Base-by-base conservation (phyloP, 176 grass and related monocot species). In the Musa itinerans region DNA sequence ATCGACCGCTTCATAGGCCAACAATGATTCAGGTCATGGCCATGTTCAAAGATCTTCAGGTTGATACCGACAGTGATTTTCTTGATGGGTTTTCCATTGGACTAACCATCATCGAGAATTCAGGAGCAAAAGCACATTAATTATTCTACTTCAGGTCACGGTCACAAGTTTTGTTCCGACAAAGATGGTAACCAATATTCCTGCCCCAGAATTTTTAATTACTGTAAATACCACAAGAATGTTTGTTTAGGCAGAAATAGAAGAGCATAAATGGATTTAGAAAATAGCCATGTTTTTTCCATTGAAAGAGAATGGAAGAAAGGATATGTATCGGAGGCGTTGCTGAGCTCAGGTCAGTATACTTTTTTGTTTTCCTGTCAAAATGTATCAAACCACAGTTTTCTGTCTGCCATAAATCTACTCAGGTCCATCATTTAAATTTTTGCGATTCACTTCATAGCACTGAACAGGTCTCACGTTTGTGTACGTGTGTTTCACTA, bases 21-120 rank as follows among this genome's bases (percentile, higher is more conserved):
- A 99, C 88, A 13, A 99, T 99, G 90, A 99, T 99, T 23, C 95
- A 99, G 85, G 95, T 99, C 22, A 99, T 99, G 85, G 90, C 95
- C 0, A 99, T 99, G 95, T 94, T 99, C 58, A 94, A 94, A 63
- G 95, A 99, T 78, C 85, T 92, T 12, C 88, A 99, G 67, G 84
- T 87, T 8, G 90, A 92, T 34, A 84, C 90, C 0, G 95, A 99
- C 76, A 89, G 88, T 1, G 95, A 94, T 76, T 81, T 94, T 76
- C 82, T 94, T 0, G 88, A 99, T 16, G 86, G 88, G 0, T 84
- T 96, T 34, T 86, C 92, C 0, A 81, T 87, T 24, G 83, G 82
- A 17, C 83, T 71, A 9, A 87, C 84, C 0, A 80, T 87, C 6
- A 89, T 99, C 27, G 86, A 92, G 73, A 91, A 99, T 62, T 83